These are phyloP conservation scores for Myxozyma kluyveri DNA, from an alignment of 805 yeast species.

Conservation along the genomic window DNA sequence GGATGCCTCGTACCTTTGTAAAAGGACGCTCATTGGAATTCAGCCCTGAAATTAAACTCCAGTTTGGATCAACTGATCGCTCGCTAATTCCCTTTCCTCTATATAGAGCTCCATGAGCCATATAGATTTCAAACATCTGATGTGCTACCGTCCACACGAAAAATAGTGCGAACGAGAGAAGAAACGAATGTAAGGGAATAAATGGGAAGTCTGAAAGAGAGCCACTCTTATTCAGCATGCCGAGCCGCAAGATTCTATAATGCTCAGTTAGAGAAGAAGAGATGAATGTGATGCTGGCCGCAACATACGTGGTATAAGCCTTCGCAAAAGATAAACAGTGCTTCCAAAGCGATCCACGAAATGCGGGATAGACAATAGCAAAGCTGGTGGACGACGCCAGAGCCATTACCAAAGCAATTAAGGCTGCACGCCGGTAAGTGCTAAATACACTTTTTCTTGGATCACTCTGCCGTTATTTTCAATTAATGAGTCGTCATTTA, in stretches of 20 bases:
- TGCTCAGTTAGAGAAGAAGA: neutral
- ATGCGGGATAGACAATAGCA: conserved; percentile 14
- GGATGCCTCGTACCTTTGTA: conserved; percentile 22
- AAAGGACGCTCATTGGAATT: conserved; percentile 31
- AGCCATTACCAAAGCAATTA: neutral
- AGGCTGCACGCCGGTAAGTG: neutral
- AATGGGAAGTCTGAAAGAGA: conserved; percentile 24
- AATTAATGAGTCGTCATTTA: neutral
- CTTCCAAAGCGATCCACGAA: conserved; percentile 25
- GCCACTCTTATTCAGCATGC: neutral
- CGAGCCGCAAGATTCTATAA: neutral
- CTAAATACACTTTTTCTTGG: conserved; percentile 15
- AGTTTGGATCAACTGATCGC: conserved; percentile 38
- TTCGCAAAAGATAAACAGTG: conserved; percentile 8
- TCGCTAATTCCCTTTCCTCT: conserved; percentile 35
- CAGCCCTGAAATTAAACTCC: conserved; percentile 42
- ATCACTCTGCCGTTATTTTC: conserved; percentile 8
- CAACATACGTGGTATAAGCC: conserved; percentile 8
- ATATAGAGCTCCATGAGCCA: conserved; percentile 41
- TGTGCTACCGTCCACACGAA: conserved; percentile 31
- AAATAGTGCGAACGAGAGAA: conserved; percentile 17
- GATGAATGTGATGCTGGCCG: neutral
- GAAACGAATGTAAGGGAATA: conserved; percentile 18
- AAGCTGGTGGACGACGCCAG: neutral
- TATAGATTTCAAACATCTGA: conserved; percentile 35